These are phyloP conservation scores for Ambrosiella xylebori DNA, from an alignment of 2,329 filamentous ascomycete genomes.

Conservation along the genomic window DNA sequence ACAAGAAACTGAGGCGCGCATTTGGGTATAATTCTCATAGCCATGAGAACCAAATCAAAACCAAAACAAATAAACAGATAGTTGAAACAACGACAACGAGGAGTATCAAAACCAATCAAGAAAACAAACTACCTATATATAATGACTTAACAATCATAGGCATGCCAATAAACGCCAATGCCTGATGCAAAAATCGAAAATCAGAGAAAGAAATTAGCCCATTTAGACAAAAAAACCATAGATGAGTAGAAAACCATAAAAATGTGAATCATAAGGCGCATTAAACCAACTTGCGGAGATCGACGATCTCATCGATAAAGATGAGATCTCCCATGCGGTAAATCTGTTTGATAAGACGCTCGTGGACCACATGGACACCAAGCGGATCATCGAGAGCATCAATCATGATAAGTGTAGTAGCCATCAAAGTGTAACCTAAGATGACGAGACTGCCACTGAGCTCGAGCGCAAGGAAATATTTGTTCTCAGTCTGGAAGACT, in stretches of 20 bases:
- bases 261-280: background rate
- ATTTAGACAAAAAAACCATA: background rate
- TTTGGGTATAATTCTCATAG: background rate
- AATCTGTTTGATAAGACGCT: slow-evolving; percentile 12
- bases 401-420: slow-evolving; percentile 14
- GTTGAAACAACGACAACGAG: background rate
- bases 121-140: background rate
- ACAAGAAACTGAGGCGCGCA: background rate
- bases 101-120: background rate
- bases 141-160: background rate
- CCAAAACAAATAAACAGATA: slow-evolving; percentile 1
- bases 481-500: slow-evolving; percentile 14
- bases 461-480: slow-evolving; percentile 24
- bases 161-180: no score
- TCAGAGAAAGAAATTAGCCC: background rate
- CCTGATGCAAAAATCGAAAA: background rate
- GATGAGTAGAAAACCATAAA: background rate
- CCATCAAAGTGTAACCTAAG: slow-evolving; percentile 17
- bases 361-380: slow-evolving; percentile 10
- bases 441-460: slow-evolving; percentile 20
- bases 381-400: slow-evolving; percentile 12
- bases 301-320: slow-evolving; percentile 11
- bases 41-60: slow-evolving; percentile 1
- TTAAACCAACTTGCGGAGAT: slow-evolving; percentile 12
- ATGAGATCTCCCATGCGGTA: slow-evolving; percentile 12